Evolutionary conservation across 129 eudicot genomes (phyloP), one percentile per base, ranked within the genome.

Genomic region (Helichrysum umbraculigerum): DNA sequence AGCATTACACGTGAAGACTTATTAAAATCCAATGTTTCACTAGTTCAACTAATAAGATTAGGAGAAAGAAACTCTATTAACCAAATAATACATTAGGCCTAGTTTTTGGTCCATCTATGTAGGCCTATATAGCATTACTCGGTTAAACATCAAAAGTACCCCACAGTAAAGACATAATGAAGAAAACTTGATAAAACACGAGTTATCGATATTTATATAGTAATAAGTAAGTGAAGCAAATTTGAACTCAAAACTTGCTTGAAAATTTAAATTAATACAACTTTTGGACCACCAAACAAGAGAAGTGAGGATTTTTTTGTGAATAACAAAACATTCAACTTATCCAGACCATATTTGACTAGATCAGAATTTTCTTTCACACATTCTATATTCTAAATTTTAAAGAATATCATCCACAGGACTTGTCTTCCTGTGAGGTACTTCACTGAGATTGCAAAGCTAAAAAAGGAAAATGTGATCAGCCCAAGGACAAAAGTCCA

Each of bases 391-490:
- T 22, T 74, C 28, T 14, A 14, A 7, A 34, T 17, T 16, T 25
- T 34, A 17, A 10, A 64, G 37, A 11, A 65, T 22, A 39, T 63
- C 17, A 20, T 39, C 59, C 35, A 74, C 59, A 74, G 22, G 59
- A 28, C 21, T 65, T 20, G 5, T 65, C 70, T 59, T 59, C 5
- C 21, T 59, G 65, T 15, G 16, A 44, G 22, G 68, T 64, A 61
- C 51, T 73, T 73, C 10, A 74, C 29, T 28, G 60, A n/a, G 47
- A 73, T 22, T 33, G 70, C 21, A 65, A 65, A 25, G 17, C 33
- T 32, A 1, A 29, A 65, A 65, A 29, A 65, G 21, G 33, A n/a
- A 65, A 19, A 14, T 65, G 44, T 33, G 70, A 61, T 21, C 33
- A 65, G 20, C 17, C 21, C 20, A 65, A 33, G 33, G 3, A 33